Evolutionary conservation across 1,284 basidiomycete species (phyloP).

Genomic region (Entoloma clypeatum): DNA sequence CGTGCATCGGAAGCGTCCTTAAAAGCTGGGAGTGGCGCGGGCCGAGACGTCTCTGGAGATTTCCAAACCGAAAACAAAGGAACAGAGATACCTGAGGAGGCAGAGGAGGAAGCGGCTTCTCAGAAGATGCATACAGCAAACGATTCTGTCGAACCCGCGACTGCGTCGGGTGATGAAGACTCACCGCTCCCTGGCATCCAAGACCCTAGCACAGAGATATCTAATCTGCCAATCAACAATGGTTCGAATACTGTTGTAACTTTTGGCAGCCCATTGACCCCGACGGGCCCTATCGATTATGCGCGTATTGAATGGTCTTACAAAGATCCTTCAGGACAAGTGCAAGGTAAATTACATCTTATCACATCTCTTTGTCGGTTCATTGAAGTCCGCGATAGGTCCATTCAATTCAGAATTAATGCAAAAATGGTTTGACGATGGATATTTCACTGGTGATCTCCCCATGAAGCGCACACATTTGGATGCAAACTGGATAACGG

Average conservation of each 20-base stretch:
- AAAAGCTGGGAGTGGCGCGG: conserved; percentile 35
- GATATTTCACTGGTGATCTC: conserved; percentile 86
- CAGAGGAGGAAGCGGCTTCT: conserved; percentile 36
- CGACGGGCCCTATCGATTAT: conserved; percentile 54
- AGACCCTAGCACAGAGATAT: conserved; percentile 15
- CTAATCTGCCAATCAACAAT: conserved; percentile 17
- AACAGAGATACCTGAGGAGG: conserved; percentile 55
- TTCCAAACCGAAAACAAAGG: conserved; percentile 34
- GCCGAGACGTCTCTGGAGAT: conserved; percentile 39
- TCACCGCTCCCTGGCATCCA: conserved; percentile 8
- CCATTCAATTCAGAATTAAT: conserved; percentile 89
- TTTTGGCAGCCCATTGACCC: conserved; percentile 17
- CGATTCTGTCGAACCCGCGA: conserved; percentile 7
- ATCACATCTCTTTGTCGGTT: conserved; percentile 2
- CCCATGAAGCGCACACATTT: conserved; percentile 76
- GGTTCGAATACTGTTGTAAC: conserved; percentile 12
- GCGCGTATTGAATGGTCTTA: conserved; percentile 85
- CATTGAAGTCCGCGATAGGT: conserved; percentile 44
- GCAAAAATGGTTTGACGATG: conserved; percentile 95
- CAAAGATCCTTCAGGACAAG: conserved; percentile 83
- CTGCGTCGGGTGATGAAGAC: not conserved
- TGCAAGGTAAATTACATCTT: conserved; percentile 64
- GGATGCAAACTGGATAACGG: conserved; percentile 62
- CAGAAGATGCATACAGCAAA: conserved; percentile 8
- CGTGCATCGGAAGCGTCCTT: conserved; percentile 50